phyloP scores from a whole-genome alignment of 2,329 filamentous ascomycete species.

The Sporothrix sp. region DNA sequence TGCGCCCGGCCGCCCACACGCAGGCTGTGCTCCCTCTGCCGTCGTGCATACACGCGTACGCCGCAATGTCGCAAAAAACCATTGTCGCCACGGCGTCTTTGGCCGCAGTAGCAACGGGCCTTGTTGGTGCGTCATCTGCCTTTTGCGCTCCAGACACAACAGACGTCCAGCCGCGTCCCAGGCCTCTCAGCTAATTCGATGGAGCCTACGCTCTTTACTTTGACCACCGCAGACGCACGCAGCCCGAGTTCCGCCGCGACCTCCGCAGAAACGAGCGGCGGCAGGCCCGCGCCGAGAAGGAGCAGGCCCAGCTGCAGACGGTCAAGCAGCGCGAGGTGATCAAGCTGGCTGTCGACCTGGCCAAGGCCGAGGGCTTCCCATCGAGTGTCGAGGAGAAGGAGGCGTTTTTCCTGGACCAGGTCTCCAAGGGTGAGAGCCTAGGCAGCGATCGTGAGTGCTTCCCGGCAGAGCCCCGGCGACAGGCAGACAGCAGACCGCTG shows the following conservation, averaged over 20 bases:
- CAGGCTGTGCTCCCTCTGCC: background rate
- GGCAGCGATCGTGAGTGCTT: constrained; percentile 65
- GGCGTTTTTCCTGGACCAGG: constrained; percentile 92
- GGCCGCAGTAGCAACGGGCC: constrained; percentile 49
- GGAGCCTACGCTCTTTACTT: constrained; percentile 61
- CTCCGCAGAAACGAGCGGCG: constrained; percentile 67
- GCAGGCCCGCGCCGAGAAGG: constrained; percentile 61
- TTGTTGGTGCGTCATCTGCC: constrained; percentile 54
- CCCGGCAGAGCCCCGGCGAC: background rate
- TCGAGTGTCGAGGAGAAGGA: constrained; percentile 86
- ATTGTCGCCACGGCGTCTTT: constrained; percentile 51
- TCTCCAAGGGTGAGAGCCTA: constrained; percentile 77
- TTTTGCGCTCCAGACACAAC: constrained; percentile 58
- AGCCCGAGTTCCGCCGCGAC: constrained; percentile 55
- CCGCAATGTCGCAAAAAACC: constrained; percentile 47
- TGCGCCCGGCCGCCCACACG: background rate
- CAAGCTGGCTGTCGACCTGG: constrained; percentile 64
- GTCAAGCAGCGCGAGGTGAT: constrained; percentile 64
- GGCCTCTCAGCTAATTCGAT: too few species aligned
- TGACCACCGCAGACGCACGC: constrained; percentile 54
- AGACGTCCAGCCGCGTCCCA: too few species aligned
- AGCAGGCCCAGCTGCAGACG: constrained; percentile 56
- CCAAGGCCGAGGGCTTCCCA: constrained; percentile 87
- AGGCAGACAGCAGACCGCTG: background rate
- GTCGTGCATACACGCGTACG: background rate